Conservation (phyloP, 176 grass and related monocot genomes). For the Eragrostis curvula region DNA sequence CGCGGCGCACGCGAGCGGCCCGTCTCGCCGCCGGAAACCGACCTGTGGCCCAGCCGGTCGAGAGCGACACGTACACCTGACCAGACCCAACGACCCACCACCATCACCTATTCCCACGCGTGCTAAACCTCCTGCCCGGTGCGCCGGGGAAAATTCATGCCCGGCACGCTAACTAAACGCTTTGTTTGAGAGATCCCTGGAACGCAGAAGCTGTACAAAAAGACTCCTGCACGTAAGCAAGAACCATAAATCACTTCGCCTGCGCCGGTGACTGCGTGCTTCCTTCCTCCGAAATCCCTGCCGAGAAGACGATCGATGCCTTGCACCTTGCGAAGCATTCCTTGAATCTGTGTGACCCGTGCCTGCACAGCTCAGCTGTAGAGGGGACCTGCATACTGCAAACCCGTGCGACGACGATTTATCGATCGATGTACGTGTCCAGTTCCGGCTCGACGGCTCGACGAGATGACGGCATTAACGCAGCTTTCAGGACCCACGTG, state of each 20-base stretch:
- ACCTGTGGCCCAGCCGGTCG: constrained; percentile 24
- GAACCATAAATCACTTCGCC: neutral
- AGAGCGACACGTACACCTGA: constrained; percentile 25
- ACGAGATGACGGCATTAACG: neutral
- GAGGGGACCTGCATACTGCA: neutral
- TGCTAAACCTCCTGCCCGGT: neutral
- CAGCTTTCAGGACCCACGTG: constrained; percentile 10
- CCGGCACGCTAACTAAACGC: neutral
- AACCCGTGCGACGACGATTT: neutral
- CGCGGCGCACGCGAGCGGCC: constrained; percentile 13
- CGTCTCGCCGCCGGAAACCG: neutral
- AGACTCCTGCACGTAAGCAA: neutral
- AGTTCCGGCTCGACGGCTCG: neutral
- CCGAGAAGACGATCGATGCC: neutral
- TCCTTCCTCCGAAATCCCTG: neutral
- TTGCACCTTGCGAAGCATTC: neutral
- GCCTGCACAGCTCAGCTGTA: neutral
- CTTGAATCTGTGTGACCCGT: neutral
- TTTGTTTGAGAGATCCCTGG: neutral
- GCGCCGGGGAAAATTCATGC: neutral
- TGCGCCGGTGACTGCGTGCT: neutral
- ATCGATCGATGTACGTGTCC: neutral
- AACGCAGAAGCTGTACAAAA: neutral
- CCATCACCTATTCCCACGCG: neutral
- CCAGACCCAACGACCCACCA: constrained; percentile 11